Evolutionary conservation across 2,329 filamentous ascomycete genomes (phyloP), one percentile per base, ranked within the genome.

Genomic region (Colletotrichum gloeosporioides): DNA sequence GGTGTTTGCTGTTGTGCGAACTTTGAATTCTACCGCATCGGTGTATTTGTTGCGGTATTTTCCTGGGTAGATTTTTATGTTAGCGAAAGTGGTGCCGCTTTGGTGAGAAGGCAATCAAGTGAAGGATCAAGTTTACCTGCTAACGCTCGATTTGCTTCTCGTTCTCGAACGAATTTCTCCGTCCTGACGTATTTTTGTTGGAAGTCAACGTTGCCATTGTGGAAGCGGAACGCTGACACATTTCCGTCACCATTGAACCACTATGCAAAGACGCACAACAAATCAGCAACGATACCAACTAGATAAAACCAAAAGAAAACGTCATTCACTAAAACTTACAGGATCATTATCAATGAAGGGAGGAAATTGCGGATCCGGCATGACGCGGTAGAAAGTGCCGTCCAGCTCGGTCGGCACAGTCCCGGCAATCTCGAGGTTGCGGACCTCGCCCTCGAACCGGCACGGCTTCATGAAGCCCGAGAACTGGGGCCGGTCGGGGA

Each of bases 1-100:
- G 0, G 89, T 91, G 77, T 91, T 91, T 5, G 88, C 85, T 0
- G 85, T 86, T 16, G 77, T 83, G 63, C 82, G 78, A 13, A 85
- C 82, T 82, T 53, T 79, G 77, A 44, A 81, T 78, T 71, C 80
- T 79, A 32, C 82, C 73, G 70, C 78, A 75, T 86, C 84, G 9
- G 85, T 86, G 77, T 80, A 85, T 39, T 80, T 83, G 75, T 86
- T 87, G 27, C 85, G 82, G 73, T 87, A 87, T 70, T 83, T 83
- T 1, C 85, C 85, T 78, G 31, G 78, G 66, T 3, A 86, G 62
- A n/a, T 1, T 9, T 32, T 22, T 3, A 22, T 22, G 22, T 22
- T 3, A 22, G 22, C 22, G 3, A 22, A 3, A 22, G 2, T 22
- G 22, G 22, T 8, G 3, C 13, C 1, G 16, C 25, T 2, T 16